Evolutionary conservation across 768 basidiomycete genomes (phyloP), one percentile per base, ranked within the genome.

Genomic region (Coprinopsis sp.): DNA sequence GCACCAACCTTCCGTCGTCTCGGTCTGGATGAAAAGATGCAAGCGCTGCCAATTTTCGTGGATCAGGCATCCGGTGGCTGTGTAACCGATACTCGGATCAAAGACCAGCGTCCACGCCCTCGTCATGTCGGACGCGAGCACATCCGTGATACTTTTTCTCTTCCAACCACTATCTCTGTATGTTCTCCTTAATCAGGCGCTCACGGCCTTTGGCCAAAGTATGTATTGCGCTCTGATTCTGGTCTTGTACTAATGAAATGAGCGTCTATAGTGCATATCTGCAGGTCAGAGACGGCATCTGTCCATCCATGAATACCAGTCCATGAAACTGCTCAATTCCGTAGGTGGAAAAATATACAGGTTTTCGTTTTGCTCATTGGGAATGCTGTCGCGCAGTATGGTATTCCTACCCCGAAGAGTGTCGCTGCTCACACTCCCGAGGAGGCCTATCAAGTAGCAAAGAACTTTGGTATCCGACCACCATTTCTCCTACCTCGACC

Each of bases 251-350:
- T 50, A 22, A 58, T 49, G 37, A 23, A 44, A 33, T 44, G 23
- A 12, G 7, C 34, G 3, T 21, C 25, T 50, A 24, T 58, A 88
- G 86, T 68, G 72, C 64, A 77, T 73, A 57, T 82, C 80, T 78
- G 79, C 81, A 59, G 79, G 83, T 62, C 92, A 94, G 78, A 88
- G 77, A 71, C 89, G 93, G 54, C 87, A 82, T 64, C 81, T 97
- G 58, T 95, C 92, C 21, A 93, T 99, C 59, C 96, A 99, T 70
- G 96, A 99, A 71, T 91, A 96, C 72, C 94, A 98, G 67, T 95
- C 93, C 34, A 87, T 98, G 67, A 84, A 85, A 54, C 76, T 99
- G 37, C 79, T 99, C 56, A 96, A 97, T 71, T 84, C 91, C 53
- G 95, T 97, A 62, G 58, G 75, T 45, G 33, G 14, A 39, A 39